phyloP scores from a whole-genome alignment of 1,284 basidiomycete genomes.

The Cryptococcus sp. region DNA sequence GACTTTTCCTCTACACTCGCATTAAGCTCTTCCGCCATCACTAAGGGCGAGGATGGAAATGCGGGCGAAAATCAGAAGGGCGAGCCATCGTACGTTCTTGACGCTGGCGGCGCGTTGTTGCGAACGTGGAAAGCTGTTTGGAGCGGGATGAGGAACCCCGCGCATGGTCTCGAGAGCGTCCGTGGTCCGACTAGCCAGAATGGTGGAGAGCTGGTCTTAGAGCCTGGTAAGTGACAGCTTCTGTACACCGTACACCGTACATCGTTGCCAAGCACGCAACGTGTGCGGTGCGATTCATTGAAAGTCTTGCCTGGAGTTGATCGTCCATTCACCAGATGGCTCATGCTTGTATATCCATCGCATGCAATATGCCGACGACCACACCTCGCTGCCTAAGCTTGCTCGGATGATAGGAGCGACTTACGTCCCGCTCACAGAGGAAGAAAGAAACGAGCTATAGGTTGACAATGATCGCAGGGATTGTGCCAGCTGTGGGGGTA shows the following conservation, averaged over 20 bases:
- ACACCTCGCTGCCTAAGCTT: conserved; percentile 13
- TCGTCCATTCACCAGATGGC: no score
- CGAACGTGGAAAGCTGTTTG: conserved; percentile 20
- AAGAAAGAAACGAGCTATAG: neutral
- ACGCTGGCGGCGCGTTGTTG: conserved; percentile 15
- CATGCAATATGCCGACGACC: conserved; percentile 24
- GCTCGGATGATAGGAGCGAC: conserved; percentile 11
- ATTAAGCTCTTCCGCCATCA: conserved; percentile 11
- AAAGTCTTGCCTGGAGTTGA: no score
- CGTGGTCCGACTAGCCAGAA: conserved; percentile 32
- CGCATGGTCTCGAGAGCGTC: conserved; percentile 10
- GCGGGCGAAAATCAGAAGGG: no score
- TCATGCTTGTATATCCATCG: conserved; percentile 20
- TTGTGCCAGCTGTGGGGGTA: no score
- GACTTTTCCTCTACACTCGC: conserved; percentile 19
- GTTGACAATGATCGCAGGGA: no score
- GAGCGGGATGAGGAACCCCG: conserved; percentile 15
- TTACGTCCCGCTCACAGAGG: conserved; percentile 11
- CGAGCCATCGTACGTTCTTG: conserved; percentile 13
- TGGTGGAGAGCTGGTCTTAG: conserved; percentile 36
- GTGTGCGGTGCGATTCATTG: no score
- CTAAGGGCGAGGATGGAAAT: conserved; percentile 21
- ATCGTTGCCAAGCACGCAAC: no score
- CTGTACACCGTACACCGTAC: no score
- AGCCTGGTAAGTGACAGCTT: conserved; percentile 23